Evolutionary conservation across 495 filamentous ascomycete genomes (phyloP).

Genomic region (Podospora conica): DNA sequence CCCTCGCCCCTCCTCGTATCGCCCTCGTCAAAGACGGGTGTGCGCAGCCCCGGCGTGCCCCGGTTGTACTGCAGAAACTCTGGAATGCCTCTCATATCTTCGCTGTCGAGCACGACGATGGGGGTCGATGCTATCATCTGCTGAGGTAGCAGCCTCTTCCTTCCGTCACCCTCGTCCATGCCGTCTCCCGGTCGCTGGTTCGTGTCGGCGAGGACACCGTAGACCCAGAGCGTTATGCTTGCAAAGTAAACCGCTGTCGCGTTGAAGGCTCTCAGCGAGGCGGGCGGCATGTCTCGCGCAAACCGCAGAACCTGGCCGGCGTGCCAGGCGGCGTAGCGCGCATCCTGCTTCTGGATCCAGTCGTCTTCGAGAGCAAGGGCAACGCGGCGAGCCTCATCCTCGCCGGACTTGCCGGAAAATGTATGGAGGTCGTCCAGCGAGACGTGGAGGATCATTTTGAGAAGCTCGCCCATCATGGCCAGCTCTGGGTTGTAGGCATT

Average conservation of each 20-base stretch:
- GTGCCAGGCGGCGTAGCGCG: slow-evolving; percentile 51
- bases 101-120: slow-evolving; percentile 16
- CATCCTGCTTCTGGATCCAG: slow-evolving; percentile 45
- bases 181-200: background rate
- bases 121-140: background rate
- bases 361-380: slow-evolving; percentile 36
- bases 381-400: slow-evolving; percentile 47
- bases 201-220: slow-evolving; percentile 25
- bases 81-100: slow-evolving; percentile 8
- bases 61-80: slow-evolving; percentile 16
- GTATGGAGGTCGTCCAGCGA: slow-evolving; percentile 55
- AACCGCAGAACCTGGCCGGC: slow-evolving; percentile 52
- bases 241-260: slow-evolving; percentile 54
- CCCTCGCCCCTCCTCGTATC: background rate
- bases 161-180: background rate
- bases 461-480: slow-evolving; percentile 33
- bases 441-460: slow-evolving; percentile 50
- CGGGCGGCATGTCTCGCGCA: slow-evolving; percentile 38
- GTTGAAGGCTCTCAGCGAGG: slow-evolving; percentile 44
- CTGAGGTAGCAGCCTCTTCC: background rate
- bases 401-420: slow-evolving; percentile 51
- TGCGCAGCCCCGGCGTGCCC: slow-evolving; percentile 15
- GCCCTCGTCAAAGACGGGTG: background rate
- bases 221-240: slow-evolving; percentile 52
- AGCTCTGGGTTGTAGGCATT: slow-evolving; percentile 16